phyloP scores from a whole-genome alignment of 2,329 filamentous ascomycete species.

The Blastomyces gilchristii region DNA sequence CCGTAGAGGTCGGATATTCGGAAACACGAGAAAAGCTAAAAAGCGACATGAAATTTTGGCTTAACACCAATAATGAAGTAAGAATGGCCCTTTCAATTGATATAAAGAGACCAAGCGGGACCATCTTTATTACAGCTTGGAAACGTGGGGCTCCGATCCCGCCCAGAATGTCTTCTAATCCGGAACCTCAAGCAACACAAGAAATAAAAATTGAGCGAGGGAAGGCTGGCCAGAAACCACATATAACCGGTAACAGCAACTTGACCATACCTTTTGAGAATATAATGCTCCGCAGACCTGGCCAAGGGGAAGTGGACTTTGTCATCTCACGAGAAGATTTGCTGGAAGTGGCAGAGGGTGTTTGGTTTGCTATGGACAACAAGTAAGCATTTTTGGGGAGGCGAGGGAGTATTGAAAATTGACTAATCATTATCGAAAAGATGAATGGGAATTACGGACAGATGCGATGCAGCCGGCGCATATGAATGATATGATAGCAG shows the following conservation, averaged over 20 bases:
- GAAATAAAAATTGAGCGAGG: slow-evolving; percentile 1
- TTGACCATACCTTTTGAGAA: slow-evolving; percentile 1
- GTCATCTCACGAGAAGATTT: slow-evolving; percentile 5
- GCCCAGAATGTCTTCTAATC: neutral
- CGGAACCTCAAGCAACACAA: slow-evolving; percentile 5
- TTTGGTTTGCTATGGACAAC: slow-evolving; percentile 4
- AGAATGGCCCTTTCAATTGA: slow-evolving; percentile 3
- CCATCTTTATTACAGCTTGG: slow-evolving; percentile 5
- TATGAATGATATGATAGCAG: no score
- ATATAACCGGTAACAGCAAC: neutral
- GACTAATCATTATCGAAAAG: no score
- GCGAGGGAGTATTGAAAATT: neutral
- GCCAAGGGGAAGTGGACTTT: slow-evolving; percentile 5
- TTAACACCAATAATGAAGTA: slow-evolving; percentile 2
- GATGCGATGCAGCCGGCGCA: no score
- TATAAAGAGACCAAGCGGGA: slow-evolving; percentile 3
- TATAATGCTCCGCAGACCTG: slow-evolving; percentile 7
- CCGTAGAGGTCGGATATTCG: slow-evolving; percentile 5
- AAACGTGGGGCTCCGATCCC: neutral
- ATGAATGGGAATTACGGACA: no score
- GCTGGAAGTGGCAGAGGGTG: neutral
- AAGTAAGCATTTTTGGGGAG: neutral
- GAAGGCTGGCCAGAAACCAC: neutral
- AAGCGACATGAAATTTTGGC: slow-evolving; percentile 7
- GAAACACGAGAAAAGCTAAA: slow-evolving; percentile 8